phyloP scores from a whole-genome alignment of 2,329 filamentous ascomycete genomes.

The Calonectria naviculata region DNA sequence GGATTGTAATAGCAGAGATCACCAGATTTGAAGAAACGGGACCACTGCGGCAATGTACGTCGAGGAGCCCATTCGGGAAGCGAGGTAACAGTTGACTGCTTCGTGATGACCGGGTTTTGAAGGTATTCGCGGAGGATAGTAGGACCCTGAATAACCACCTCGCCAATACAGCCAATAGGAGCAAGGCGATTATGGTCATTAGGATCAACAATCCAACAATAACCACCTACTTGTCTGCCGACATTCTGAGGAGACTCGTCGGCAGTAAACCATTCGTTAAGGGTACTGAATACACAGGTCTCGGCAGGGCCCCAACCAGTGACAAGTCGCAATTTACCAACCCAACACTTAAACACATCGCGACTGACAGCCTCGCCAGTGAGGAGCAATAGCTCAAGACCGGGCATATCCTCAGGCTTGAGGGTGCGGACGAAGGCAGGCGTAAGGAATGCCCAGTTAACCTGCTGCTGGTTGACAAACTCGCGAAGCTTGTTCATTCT shows the following conservation, averaged over 20 bases:
- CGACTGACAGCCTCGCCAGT: slow-evolving; percentile 22
- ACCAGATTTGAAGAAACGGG: slow-evolving; percentile 2
- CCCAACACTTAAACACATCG: slow-evolving; percentile 19
- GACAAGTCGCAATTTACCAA: slow-evolving; percentile 13
- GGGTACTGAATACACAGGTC: slow-evolving; percentile 15
- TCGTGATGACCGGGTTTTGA: slow-evolving; percentile 12
- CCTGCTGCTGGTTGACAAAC: background rate
- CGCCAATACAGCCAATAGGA: slow-evolving; percentile 37
- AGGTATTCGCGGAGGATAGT: slow-evolving; percentile 38
- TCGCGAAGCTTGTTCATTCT: slow-evolving; percentile 9
- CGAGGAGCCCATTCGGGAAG: background rate
- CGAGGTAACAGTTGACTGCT: slow-evolving; percentile 45
- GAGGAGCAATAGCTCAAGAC: slow-evolving; percentile 9
- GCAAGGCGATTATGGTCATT: slow-evolving; percentile 27
- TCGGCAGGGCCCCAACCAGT: slow-evolving; percentile 25
- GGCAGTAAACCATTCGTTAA: slow-evolving; percentile 12
- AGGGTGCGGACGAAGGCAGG: slow-evolving; percentile 9
- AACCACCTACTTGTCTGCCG: background rate
- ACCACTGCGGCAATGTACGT: background rate
- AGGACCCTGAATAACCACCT: slow-evolving; percentile 38
- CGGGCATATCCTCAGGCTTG: background rate
- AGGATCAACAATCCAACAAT: slow-evolving; percentile 4
- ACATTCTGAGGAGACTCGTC: slow-evolving; percentile 38
- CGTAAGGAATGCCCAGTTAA: slow-evolving; percentile 12
- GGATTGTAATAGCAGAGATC: slow-evolving; percentile 5